phyloP scores from a whole-genome alignment of 352 stramenopile species.

The Phytophthora lateralis region DNA sequence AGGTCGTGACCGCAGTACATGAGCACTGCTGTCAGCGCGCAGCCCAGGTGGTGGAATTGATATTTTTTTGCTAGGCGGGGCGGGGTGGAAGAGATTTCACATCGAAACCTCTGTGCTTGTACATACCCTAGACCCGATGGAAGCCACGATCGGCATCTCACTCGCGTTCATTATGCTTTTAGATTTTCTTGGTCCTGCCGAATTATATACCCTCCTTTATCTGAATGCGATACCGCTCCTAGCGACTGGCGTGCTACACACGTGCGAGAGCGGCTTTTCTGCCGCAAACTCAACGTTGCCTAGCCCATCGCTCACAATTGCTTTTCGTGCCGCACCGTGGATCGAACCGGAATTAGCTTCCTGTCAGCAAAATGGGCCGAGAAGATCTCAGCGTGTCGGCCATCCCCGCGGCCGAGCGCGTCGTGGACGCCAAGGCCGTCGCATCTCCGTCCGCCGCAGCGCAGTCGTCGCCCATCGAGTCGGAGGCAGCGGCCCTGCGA shows the following conservation, averaged over 20 bases:
- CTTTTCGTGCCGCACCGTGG: conserved; percentile 22
- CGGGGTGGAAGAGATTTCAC: not conserved
- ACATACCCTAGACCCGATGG: too few relatives aligned
- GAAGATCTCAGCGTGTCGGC: conserved; percentile 28
- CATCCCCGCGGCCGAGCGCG: conserved; percentile 11
- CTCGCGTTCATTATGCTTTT: conserved; percentile 5
- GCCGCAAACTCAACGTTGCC: conserved; percentile 21
- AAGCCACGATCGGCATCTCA: too few relatives aligned
- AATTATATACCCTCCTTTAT: not conserved
- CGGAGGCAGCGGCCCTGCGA: conserved; percentile 32
- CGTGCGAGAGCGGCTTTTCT: conserved; percentile 29
- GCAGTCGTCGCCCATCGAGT: conserved; percentile 21
- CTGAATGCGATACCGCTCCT: conserved; percentile 9
- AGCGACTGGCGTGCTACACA: conserved; percentile 22
- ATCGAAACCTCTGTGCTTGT: not conserved
- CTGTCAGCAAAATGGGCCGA: conserved; percentile 26
- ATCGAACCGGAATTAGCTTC: too few relatives aligned
- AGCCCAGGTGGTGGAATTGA: too few relatives aligned
- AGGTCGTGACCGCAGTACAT: too few relatives aligned
- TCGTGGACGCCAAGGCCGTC: conserved; percentile 24
- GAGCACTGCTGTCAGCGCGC: too few relatives aligned
- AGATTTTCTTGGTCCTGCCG: not conserved
- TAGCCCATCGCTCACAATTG: conserved; percentile 11
- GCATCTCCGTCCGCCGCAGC: not conserved
- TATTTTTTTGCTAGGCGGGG: too few relatives aligned